Conservation (phyloP, 2,329 filamentous ascomycete species). For the Hypoxylon sp. region DNA sequence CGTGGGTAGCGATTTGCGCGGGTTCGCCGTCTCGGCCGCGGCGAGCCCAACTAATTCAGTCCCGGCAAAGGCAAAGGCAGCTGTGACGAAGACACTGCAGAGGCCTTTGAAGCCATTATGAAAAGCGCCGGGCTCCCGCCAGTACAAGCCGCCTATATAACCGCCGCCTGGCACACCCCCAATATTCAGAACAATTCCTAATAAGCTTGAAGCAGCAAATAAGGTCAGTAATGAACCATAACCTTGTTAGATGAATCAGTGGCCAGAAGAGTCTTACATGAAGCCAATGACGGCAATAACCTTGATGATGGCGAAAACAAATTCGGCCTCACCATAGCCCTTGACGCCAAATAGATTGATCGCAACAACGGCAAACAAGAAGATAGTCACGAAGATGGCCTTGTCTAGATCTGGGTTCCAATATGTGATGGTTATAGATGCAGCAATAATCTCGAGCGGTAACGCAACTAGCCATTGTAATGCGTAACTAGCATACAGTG, state of each 20-base stretch:
- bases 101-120: slow-evolving; percentile 87
- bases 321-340: slow-evolving; percentile 91
- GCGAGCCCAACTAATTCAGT: slow-evolving; percentile 83
- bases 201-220: slow-evolving; percentile 67
- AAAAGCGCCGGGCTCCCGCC: slow-evolving; percentile 85
- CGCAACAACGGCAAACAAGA: slow-evolving; percentile 78
- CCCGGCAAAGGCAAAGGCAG: slow-evolving; percentile 81
- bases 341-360: slow-evolving; percentile 93
- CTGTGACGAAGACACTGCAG: slow-evolving; percentile 81
- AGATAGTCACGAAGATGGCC: slow-evolving; percentile 85
- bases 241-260: neutral
- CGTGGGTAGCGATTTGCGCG: slow-evolving; percentile 83
- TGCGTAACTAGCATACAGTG: slow-evolving; percentile 71
- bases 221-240: slow-evolving; percentile 5
- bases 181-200: slow-evolving; percentile 87
- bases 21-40: slow-evolving; percentile 83
- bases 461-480: slow-evolving; percentile 88
- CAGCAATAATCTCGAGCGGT: slow-evolving; percentile 88
- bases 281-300: slow-evolving; percentile 88
- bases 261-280: slow-evolving; percentile 69
- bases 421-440: slow-evolving; percentile 85
- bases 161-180: slow-evolving; percentile 79
- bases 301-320: slow-evolving; percentile 88
- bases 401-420: slow-evolving; percentile 77
- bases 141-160: slow-evolving; percentile 85